Evolutionary conservation across 345 rosid species (phyloP).

Genomic region (Populus davidiana): DNA sequence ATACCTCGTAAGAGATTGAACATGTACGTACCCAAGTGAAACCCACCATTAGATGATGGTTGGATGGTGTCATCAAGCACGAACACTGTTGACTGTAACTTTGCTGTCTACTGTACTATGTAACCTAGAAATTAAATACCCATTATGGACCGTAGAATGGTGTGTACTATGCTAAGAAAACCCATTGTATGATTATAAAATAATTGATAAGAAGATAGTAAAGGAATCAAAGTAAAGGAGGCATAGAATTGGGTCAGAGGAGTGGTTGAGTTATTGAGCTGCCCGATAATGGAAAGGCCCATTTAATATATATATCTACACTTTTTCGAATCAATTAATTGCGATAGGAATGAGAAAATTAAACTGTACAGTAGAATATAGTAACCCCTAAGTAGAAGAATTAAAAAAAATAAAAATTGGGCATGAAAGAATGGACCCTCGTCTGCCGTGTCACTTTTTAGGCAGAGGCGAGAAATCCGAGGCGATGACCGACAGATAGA

Average conservation of each 20-base stretch:
- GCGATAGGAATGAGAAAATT: background rate
- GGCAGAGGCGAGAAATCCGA: constrained; percentile 44
- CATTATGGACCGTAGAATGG: constrained; percentile 38
- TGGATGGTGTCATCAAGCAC: constrained; percentile 37
- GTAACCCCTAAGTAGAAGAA: background rate
- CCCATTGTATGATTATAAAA: background rate
- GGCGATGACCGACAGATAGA: constrained; percentile 52
- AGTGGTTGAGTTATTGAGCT: constrained; percentile 80
- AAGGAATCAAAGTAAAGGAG: constrained; percentile 59
- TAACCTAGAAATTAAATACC: constrained; percentile 16
- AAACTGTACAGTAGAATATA: background rate
- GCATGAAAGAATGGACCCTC: constrained; percentile 36
- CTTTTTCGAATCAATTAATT: constrained; percentile 20
- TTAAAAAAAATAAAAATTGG: background rate
- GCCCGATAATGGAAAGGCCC: constrained; percentile 36
- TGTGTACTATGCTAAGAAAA: background rate
- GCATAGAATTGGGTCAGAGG: constrained; percentile 68
- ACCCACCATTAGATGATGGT: constrained; percentile 24
- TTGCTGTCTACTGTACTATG: constrained; percentile 16
- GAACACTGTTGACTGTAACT: background rate
- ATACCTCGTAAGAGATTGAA: constrained; percentile 29
- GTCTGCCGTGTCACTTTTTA: constrained; percentile 50
- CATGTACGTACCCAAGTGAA: background rate
- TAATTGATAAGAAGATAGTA: constrained; percentile 4
- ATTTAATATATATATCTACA: constrained; percentile 32